These are phyloP conservation scores for Vitis riparia DNA, from an alignment of 164 flowering plant genomes.

Conservation along the genomic window DNA sequence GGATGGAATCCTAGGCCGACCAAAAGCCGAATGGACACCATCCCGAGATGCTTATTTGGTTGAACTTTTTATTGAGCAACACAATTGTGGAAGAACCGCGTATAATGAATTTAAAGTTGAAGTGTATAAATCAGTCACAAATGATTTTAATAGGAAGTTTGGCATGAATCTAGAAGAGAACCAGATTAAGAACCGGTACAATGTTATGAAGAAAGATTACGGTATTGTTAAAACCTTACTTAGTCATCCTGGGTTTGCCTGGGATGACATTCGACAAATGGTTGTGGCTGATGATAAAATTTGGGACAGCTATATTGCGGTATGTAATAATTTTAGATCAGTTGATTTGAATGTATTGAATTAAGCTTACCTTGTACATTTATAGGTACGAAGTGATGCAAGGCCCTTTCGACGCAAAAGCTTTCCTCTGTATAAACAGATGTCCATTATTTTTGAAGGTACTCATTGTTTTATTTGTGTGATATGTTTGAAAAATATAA, in stretches of 20 bases:
- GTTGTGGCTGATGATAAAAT: conserved; percentile 26
- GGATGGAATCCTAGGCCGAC: conserved; percentile 10
- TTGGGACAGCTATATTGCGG: conserved; percentile 27
- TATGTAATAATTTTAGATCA: background rate
- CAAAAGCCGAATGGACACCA: conserved; percentile 27
- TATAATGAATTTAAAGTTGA: conserved; percentile 24
- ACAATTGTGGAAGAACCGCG: conserved; percentile 22
- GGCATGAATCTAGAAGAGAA: conserved; percentile 19
- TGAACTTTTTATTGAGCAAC: conserved; percentile 28
- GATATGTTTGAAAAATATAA: background rate
- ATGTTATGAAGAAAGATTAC: conserved; percentile 27
- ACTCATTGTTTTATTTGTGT: background rate
- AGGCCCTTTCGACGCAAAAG: conserved; percentile 23
- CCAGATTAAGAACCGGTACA: conserved; percentile 24
- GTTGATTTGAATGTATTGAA: background rate
- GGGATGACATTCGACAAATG: conserved; percentile 28
- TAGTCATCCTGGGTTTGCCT: conserved; percentile 17
- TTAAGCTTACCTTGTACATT: background rate
- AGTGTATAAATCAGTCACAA: conserved; percentile 16
- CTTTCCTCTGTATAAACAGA: conserved; percentile 20
- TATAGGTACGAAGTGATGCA: conserved; percentile 22
- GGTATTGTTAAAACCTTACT: conserved; percentile 20
- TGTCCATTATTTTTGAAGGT: conserved; percentile 33
- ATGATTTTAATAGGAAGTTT: conserved; percentile 22
- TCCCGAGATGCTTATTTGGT: conserved; percentile 23